Conservation (phyloP, 768 basidiomycete genomes). For the Auricularia sp. region DNA sequence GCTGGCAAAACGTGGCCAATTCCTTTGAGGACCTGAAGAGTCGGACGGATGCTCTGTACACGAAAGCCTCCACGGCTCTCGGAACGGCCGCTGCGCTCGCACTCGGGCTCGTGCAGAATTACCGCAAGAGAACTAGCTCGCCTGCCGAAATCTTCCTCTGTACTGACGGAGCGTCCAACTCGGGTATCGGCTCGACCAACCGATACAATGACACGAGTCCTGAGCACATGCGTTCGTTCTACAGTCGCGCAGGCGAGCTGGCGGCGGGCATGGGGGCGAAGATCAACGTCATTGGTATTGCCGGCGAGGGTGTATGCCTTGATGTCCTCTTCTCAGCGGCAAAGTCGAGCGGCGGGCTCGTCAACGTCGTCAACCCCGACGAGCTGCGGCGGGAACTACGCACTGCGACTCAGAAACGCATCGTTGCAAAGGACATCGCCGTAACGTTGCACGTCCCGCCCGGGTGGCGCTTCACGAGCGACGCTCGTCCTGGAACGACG, state of each 20-base stretch:
- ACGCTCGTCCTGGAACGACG: neutral
- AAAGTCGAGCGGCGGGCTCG: neutral
- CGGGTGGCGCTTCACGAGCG: slow-evolving; percentile 11
- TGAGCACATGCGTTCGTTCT: neutral
- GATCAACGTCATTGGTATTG: slow-evolving; percentile 4
- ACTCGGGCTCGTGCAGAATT: neutral
- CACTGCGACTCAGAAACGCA: slow-evolving; percentile 1
- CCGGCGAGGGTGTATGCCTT: slow-evolving; percentile 2
- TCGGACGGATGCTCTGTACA: neutral
- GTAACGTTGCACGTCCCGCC: slow-evolving; percentile 6
- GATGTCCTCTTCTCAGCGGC: slow-evolving; percentile 1
- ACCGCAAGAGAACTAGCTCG: neutral
- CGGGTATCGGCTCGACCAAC: neutral
- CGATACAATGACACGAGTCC: neutral
- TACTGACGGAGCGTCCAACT: neutral
- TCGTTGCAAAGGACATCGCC: neutral
- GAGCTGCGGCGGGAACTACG: slow-evolving; percentile 4
- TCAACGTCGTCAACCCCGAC: neutral
- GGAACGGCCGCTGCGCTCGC: slow-evolving; percentile 1
- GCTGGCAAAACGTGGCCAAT: neutral
- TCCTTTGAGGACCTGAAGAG: neutral
- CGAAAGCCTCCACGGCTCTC: neutral
- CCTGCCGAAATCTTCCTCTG: neutral
- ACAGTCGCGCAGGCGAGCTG: neutral
- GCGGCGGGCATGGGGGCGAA: neutral